A percentile compares a stretch with the other conserved stretches of the same genome.
phyloP scores from a whole-genome alignment of 345 rosid species.

The Raphanus raphanistrum region DNA sequence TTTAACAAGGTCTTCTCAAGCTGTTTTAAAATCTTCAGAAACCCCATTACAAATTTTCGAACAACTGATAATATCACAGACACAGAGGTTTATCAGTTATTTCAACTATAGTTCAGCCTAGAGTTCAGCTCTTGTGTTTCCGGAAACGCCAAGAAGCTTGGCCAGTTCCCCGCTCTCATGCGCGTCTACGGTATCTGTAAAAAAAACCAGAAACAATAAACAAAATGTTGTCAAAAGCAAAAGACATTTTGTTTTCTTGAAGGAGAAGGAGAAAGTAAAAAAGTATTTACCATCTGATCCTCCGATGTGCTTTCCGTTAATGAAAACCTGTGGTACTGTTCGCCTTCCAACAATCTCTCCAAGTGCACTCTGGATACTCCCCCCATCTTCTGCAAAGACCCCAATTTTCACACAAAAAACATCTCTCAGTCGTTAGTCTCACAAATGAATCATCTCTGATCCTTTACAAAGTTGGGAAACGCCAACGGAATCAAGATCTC shows the following conservation, averaged over 20 bases:
- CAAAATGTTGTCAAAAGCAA: constrained; percentile 1
- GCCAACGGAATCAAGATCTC: neutral
- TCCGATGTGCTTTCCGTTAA: constrained; percentile 81
- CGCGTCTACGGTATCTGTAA: constrained; percentile 74
- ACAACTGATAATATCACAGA: constrained; percentile 18
- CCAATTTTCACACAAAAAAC: neutral
- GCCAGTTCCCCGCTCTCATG: constrained; percentile 69
- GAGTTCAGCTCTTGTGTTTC: constrained; percentile 41
- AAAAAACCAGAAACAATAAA: constrained; percentile 19
- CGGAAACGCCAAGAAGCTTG: constrained; percentile 60
- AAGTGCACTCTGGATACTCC: constrained; percentile 66
- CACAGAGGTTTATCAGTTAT: neutral
- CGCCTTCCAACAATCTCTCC: constrained; percentile 61
- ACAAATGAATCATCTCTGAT: neutral
- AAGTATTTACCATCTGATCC: constrained; percentile 81
- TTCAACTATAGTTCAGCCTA: constrained; percentile 30
- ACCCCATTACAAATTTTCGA: constrained; percentile 12
- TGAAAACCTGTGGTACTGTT: constrained; percentile 93
- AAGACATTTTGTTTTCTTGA: neutral
- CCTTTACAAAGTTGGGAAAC: no score
- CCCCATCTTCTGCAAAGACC: constrained; percentile 64
- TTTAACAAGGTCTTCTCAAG: neutral
- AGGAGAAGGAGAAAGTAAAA: neutral
- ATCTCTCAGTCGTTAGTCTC: neutral
- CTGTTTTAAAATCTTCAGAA: neutral